Evolutionary conservation across 176 grass and related monocot genomes (phyloP), one percentile per base, ranked within the genome.

Genomic region (Otatea glauca): DNA sequence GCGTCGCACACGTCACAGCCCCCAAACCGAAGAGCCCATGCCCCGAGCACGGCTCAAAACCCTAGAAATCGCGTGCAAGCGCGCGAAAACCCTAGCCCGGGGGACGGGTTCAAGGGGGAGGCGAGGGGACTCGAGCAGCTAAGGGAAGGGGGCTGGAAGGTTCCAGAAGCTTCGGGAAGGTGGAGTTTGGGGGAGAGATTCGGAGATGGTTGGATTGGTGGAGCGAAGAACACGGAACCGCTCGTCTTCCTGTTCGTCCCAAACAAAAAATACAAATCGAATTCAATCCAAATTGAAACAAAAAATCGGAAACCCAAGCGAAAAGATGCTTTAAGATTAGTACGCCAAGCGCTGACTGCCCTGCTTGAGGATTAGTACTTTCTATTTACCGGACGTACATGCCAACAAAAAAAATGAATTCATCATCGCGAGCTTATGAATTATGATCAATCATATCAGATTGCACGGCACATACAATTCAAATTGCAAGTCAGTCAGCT

Each of bases 151-250:
- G 62, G 23, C 0, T 21, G 41, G 63, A 29, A 32, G 41, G 78
- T 27, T 32, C 35, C 0, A 39, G 56, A 75, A 77, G 75, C 51
- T 67, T 17, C 58, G 71, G 49, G 86, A 61, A 16, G 37, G 55
- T 5, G 63, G 13, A 42, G 65, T 67, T 59, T 1, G 64, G 41
- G 43, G 20, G 35, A 8, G 25, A 10, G 21, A 48, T 18, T 16
- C 4, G 58, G 14, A 14, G 18, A 48, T 14, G 56, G 20, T 56
- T 55, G 13, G 62, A 82, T 61, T 62, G 32, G 85, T 38, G 77
- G 29, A 8, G 77, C 84, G 89, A 84, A 60, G 89, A 90, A 87
- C 69, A 90, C 89, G 89, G 78, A 80, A 58, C 64, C 43, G 69
- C 14, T 55, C 35, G 67, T 59, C 77, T 42, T 70, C 65, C 62